phyloP scores from a whole-genome alignment of 176 grass and related monocot genomes.

The Neostapfia colusana region DNA sequence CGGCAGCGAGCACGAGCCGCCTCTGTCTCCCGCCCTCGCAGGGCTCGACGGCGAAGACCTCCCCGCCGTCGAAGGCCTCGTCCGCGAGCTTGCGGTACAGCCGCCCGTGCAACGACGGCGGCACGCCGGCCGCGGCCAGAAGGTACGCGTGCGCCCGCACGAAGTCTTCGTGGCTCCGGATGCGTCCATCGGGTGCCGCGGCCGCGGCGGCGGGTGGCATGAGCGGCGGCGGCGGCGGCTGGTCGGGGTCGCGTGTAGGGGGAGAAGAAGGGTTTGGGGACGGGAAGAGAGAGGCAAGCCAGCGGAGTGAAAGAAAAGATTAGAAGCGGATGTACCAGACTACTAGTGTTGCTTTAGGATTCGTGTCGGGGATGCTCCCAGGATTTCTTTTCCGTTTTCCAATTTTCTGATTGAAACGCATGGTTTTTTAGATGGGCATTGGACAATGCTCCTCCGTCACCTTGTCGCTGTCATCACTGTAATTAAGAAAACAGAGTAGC shows the following conservation, averaged over 20 bases:
- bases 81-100: constrained; percentile 75
- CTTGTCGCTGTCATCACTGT: no score
- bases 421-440: background rate
- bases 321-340: no score
- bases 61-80: constrained; percentile 90
- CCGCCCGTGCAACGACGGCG: constrained; percentile 53
- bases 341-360: background rate
- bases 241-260: background rate
- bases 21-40: constrained; percentile 65
- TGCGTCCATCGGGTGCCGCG: background rate
- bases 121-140: constrained; percentile 65
- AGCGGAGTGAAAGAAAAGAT: background rate
- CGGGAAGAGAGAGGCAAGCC: background rate
- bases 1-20: constrained; percentile 50
- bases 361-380: background rate
- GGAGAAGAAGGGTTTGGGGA: constrained; percentile 30
- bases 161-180: constrained; percentile 66
- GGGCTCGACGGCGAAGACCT: constrained; percentile 64
- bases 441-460: no score
- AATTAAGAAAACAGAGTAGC: no score
- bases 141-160: constrained; percentile 68
- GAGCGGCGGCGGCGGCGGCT: constrained; percentile 14
- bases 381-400: background rate
- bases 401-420: background rate
- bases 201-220: constrained; percentile 36